phyloP scores from a whole-genome alignment of 345 rosid species.

The Gynandropsis gynandra region DNA sequence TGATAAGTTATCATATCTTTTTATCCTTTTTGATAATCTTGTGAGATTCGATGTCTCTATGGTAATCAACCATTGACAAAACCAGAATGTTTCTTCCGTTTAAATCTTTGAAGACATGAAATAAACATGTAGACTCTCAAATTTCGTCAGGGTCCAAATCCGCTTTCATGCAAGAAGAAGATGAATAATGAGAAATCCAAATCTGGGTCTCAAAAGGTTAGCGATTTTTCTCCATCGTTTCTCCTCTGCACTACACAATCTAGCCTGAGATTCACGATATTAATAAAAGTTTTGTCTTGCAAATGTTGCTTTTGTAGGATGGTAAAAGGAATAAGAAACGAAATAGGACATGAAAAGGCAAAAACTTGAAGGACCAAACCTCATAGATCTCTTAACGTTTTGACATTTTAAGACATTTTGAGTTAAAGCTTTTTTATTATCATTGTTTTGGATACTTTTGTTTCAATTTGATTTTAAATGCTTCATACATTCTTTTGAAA shows the following conservation, averaged over 20 bases:
- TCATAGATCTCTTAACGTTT: too few relatives aligned
- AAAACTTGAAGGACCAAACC: neutral
- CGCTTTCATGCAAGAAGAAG: constrained; percentile 77
- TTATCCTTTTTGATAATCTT: too few relatives aligned
- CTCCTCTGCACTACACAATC: too few relatives aligned
- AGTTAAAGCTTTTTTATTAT: too few relatives aligned
- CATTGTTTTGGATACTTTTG: too few relatives aligned
- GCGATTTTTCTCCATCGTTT: constrained; percentile 5
- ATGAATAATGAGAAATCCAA: constrained; percentile 31
- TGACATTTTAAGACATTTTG: too few relatives aligned
- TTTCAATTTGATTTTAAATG: too few relatives aligned
- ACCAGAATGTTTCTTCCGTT: too few relatives aligned
- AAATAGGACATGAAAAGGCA: constrained; percentile 16
- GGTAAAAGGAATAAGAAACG: constrained; percentile 12
- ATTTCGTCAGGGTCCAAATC: constrained; percentile 73
- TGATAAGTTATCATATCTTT: neutral
- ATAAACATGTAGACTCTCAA: constrained; percentile 13
- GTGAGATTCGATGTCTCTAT: too few relatives aligned
- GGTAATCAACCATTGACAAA: too few relatives aligned
- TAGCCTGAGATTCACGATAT: neutral
- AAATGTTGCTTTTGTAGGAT: constrained; percentile 19
- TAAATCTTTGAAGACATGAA: neutral
- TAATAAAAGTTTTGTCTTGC: neutral
- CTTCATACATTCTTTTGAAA: too few relatives aligned
- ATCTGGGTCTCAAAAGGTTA: constrained; percentile 33